A percentile compares a stretch with the other conserved stretches of the same genome.
Evolutionary conservation across 1,284 basidiomycete genomes (phyloP).

Genomic region (Irpex rosettiformis): DNA sequence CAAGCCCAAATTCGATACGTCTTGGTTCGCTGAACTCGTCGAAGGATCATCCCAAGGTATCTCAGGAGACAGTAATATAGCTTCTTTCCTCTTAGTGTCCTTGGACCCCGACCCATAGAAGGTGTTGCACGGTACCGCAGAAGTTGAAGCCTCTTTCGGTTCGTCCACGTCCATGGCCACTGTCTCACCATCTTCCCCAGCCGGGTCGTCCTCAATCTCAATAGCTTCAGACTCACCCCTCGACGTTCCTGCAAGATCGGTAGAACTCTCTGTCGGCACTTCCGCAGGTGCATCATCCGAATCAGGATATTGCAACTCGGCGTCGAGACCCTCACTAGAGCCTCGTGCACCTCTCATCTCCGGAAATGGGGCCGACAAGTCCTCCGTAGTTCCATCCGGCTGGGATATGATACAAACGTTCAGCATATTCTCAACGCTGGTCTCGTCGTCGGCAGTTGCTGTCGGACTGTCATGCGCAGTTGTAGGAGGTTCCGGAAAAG

Average conservation of each 20-base stretch:
- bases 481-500: conserved; percentile 2
- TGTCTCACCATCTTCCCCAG: neutral
- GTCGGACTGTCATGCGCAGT: conserved; percentile 5
- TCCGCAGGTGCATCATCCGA: neutral
- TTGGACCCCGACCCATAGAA: conserved; percentile 31
- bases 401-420: neutral
- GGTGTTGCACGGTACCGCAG: conserved; percentile 12
- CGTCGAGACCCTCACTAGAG: neutral
- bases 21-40: neutral
- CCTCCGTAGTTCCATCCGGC: conserved; percentile 2
- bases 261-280: neutral
- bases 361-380: neutral
- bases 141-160: neutral
- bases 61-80: neutral
- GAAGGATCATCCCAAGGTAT: neutral
- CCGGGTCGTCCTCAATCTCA: conserved; percentile 15
- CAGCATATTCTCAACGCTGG: conserved; percentile 11
- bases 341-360: too few species aligned
- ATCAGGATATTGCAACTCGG: conserved; percentile 17
- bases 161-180: conserved; percentile 15
- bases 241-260: neutral
- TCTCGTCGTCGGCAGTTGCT: conserved; percentile 11
- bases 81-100: conserved; percentile 19
- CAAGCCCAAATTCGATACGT: neutral
- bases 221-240: conserved; percentile 9